Conservation (phyloP, 2,329 filamentous ascomycete genomes). For the Pseudocercospora cruenta region DNA sequence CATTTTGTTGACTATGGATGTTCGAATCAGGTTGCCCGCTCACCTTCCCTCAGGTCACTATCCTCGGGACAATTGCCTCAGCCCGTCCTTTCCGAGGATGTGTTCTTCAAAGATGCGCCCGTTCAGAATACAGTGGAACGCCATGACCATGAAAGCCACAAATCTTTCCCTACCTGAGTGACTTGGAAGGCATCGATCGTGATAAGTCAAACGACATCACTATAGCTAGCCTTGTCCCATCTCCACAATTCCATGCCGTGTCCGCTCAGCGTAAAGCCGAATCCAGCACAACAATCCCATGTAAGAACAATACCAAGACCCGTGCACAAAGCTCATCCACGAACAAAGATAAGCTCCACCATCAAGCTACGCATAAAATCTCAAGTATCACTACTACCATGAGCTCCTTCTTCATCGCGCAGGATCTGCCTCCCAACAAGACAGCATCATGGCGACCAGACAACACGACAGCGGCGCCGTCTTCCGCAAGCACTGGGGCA, state of each 20-base stretch:
- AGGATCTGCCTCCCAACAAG: background rate
- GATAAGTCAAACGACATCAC: background rate
- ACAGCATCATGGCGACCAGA: constrained; percentile 6
- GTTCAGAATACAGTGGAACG: no score
- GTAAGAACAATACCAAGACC: background rate
- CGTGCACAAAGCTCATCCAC: background rate
- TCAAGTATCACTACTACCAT: background rate
- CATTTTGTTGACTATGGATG: no score
- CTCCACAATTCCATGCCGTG: background rate
- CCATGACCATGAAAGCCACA: no score
- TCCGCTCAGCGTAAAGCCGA: background rate
- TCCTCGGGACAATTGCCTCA: no score
- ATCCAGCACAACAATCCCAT: background rate
- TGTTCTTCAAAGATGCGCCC: no score
- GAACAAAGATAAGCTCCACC: background rate
- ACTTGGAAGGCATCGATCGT: background rate
- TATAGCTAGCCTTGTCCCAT: background rate
- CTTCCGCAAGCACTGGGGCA: constrained; percentile 3
- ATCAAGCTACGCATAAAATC: background rate
- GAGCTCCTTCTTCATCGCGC: background rate
- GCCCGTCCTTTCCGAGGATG: no score
- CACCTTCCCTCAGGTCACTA: no score
- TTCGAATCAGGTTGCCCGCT: no score
- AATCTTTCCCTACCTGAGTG: background rate
- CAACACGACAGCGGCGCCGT: constrained; percentile 7